Base-by-base conservation (phyloP, 139 green algal genomes). In the Astrephomene gubernaculifera region DNA sequence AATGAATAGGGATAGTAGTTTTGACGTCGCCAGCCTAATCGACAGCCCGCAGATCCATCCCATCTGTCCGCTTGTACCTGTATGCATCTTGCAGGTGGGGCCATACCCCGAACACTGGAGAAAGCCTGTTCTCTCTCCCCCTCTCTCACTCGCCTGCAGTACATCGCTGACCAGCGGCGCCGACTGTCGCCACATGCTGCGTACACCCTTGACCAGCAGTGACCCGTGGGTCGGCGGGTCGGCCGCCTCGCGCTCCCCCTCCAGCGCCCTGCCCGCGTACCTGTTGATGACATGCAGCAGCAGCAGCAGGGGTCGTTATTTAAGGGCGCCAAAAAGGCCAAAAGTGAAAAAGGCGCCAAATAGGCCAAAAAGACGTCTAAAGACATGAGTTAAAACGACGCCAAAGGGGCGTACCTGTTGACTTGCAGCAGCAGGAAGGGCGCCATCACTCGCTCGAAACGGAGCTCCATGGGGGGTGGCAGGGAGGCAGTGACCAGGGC, bases 261-360 rank as follows among this genome's bases (percentile, higher is more conserved):
- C 94, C 87, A 93, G 95, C 0, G 87, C 82, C 21, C 44, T 4
- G 2, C 81, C 85, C 14, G 75, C 90, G 31, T 90, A 93, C n/a
- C 73, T 87, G 90, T 97, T n/a, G n/a, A n/a, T 97, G 74, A 97
- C 92, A 60, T 97, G 94, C 82, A 97, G 91, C 80, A 97, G 94
- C 89, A 97, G 72, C 81, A 96, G n/a, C n/a, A n/a, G n/a, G n/a
- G n/a, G n/a, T n/a, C n/a, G n/a, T n/a, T n/a, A n/a, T n/a, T n/a
- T n/a, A n/a, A n/a, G n/a, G n/a, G n/a, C n/a, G n/a, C n/a, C n/a
- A n/a, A n/a, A n/a, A n/a, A n/a, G n/a, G n/a, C n/a, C n/a, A n/a
- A n/a, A n/a, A n/a, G n/a, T n/a, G n/a, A n/a, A n/a, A n/a, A n/a
- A n/a, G n/a, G n/a, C n/a, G n/a, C n/a, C n/a, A n/a, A n/a, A n/a